Evolutionary conservation across 2,329 filamentous ascomycete genomes (phyloP), one percentile per base, ranked within the genome.

Genomic region (Aspergillus sp.): DNA sequence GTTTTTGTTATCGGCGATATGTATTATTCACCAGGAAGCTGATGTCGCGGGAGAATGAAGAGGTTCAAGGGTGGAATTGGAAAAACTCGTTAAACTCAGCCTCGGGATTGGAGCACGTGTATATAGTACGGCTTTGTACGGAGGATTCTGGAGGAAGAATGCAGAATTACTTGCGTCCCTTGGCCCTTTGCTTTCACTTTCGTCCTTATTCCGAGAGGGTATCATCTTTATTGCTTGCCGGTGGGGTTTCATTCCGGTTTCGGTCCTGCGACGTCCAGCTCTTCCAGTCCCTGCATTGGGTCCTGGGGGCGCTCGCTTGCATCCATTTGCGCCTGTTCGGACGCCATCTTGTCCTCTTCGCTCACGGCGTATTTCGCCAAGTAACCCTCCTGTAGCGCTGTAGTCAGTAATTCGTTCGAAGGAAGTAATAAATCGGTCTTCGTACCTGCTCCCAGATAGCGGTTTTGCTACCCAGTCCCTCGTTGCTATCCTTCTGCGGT

Each of bases 381-480:
- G 87, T 95, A 99, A 46, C 90, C 90, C 81, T 99, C 96, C 94
- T 98, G 63, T 67, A 69, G 51, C 60, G 22, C 47, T 72, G 61
- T 72, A 62, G 61, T 72, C 63, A 70, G 68, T 20, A 56, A 56
- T 24, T 10, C 52, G 26, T 20, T 20, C 20, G 20, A 18, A 11
- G 4, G 45, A 24, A 22, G 14, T 49, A 11, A 29, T 49, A 49
- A n/a, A 59, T 49, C 50, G 18, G 32, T 53, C 26, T 50, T 76
- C 85, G 54, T 78, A 96, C 95, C 88, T 98, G 94, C 76, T 97
- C 91, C 96, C 95, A 99, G 52, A 99, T 83, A 31, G 95, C 96
- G 49, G 90, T 96, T 78, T 92, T 96, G 80, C 92, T 96, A 24
- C 94, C 93, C 49, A 99, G 76, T 0, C 93, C 92, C 74, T 96